Evolutionary conservation across 345 rosid genomes (phyloP).

Genomic region (Hypericum perforatum): DNA sequence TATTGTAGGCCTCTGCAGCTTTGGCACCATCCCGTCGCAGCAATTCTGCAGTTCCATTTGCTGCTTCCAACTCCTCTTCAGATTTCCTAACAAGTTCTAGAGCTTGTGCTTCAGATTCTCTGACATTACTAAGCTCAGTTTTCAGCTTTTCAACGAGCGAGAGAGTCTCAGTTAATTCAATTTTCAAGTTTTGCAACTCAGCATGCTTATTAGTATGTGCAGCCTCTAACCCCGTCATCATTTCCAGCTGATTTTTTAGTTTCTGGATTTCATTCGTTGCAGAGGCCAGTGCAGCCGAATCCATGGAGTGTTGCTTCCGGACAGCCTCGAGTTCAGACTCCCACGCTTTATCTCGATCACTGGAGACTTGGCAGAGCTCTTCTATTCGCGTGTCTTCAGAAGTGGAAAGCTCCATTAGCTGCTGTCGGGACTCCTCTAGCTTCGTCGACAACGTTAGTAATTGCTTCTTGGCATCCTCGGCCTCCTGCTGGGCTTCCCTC

Average conservation of each 20-base stretch:
- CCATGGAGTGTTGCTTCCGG: conserved; percentile 73
- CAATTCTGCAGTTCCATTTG: conserved; percentile 48
- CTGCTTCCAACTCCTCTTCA: too few relatives aligned
- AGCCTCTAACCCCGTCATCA: conserved; percentile 54
- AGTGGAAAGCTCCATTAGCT: too few relatives aligned
- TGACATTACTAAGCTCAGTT: too few relatives aligned
- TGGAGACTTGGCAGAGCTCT: too few relatives aligned
- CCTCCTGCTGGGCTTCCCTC: conserved; percentile 62
- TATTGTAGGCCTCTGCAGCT: too few relatives aligned
- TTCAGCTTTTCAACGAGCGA: too few relatives aligned
- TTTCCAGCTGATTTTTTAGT: conserved; percentile 74
- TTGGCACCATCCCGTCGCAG: conserved; percentile 49
- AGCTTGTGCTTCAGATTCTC: too few relatives aligned
- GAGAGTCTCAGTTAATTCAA: too few relatives aligned
- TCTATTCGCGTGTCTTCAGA: too few relatives aligned
- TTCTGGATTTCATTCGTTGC: conserved; percentile 86
- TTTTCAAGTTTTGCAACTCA: too few relatives aligned
- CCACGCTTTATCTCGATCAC: too few relatives aligned
- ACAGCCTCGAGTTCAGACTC: conserved; percentile 93
- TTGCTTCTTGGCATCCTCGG: conserved; percentile 69
- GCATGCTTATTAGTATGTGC: conserved; percentile 46
- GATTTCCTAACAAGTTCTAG: too few relatives aligned
- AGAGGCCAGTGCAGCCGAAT: conserved; percentile 79
- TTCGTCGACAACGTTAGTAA: conserved; percentile 39
- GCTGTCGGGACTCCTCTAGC: conserved; percentile 57